Conservation (phyloP, 805 yeast species). For the Tetrapisispora phaffii region DNA sequence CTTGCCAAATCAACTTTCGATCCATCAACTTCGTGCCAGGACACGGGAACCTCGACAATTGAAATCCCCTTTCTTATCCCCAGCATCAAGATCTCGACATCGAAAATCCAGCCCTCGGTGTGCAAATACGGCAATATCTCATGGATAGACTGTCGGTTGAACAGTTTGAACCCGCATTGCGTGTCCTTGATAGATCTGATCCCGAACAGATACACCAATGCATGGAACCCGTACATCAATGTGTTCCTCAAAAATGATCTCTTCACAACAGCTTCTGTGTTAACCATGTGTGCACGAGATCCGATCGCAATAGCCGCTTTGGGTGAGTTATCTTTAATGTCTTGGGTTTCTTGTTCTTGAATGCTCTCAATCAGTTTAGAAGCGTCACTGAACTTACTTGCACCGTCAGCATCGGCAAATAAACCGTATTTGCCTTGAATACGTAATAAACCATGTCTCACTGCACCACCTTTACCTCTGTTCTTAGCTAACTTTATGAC, state of each 20-base stretch:
- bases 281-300: conserved; percentile 93
- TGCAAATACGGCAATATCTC: conserved; percentile 81
- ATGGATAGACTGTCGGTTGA: conserved; percentile 57
- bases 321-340: conserved; percentile 10
- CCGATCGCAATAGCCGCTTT: conserved; percentile 70
- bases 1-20: conserved; percentile 87
- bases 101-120: conserved; percentile 97
- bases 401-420: conserved; percentile 98
- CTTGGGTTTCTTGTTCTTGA: conserved; percentile 7
- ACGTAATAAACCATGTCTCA: conserved; percentile 79
- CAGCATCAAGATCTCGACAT: conserved; percentile 80
- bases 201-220: conserved; percentile 80
- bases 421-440: conserved; percentile 63
- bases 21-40: conserved; percentile 96
- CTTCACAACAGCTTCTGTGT: conserved; percentile 93
- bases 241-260: conserved; percentile 81
- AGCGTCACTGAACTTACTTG: conserved; percentile 70
- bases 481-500: conserved; percentile 63
- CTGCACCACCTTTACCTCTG: conserved; percentile 96
- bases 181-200: conserved; percentile 82
- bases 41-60: conserved; percentile 71
- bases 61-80: conserved; percentile 62
- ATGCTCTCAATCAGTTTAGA: conserved; percentile 37
- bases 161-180: conserved; percentile 94
- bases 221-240: conserved; percentile 85